Conservation (phyloP, 164 flowering plant species). For the Brasenia schreberi region DNA sequence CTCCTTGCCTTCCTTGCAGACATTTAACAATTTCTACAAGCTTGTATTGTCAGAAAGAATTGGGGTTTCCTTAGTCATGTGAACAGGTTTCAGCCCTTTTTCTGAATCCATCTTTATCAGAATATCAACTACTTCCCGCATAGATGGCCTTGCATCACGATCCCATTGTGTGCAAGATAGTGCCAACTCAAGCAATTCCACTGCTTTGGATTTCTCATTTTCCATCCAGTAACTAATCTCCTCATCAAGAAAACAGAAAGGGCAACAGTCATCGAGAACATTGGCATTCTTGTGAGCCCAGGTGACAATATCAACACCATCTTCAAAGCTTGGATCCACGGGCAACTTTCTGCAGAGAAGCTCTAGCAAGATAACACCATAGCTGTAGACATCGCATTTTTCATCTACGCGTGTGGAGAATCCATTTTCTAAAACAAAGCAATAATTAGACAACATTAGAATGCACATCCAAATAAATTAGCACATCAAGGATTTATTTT, state of each 20-base stretch:
- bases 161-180: slow-evolving; percentile 16
- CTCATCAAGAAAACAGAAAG: slow-evolving; percentile 2
- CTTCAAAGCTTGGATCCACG: slow-evolving; percentile 19
- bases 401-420: slow-evolving; percentile 15
- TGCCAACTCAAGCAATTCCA: slow-evolving; percentile 14
- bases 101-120: background rate
- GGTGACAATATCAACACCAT: slow-evolving; percentile 17
- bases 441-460: background rate
- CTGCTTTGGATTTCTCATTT: slow-evolving; percentile 17
- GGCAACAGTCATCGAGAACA: slow-evolving; percentile 3
- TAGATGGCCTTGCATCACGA: slow-evolving; percentile 15
- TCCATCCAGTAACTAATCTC: slow-evolving; percentile 9
- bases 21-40: slow-evolving; percentile 2
- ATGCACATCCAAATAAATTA: no score
- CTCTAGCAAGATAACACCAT: slow-evolving; percentile 24
- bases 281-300: slow-evolving; percentile 15
- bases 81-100: background rate
- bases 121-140: slow-evolving; percentile 12
- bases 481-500: no score
- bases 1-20: slow-evolving; percentile 61
- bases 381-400: slow-evolving; percentile 17
- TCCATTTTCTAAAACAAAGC: slow-evolving; percentile 14
- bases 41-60: background rate
- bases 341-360: slow-evolving; percentile 26
- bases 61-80: background rate